phyloP scores from a whole-genome alignment of 2,329 filamentous ascomycete species.

The Aspergillus sp. region DNA sequence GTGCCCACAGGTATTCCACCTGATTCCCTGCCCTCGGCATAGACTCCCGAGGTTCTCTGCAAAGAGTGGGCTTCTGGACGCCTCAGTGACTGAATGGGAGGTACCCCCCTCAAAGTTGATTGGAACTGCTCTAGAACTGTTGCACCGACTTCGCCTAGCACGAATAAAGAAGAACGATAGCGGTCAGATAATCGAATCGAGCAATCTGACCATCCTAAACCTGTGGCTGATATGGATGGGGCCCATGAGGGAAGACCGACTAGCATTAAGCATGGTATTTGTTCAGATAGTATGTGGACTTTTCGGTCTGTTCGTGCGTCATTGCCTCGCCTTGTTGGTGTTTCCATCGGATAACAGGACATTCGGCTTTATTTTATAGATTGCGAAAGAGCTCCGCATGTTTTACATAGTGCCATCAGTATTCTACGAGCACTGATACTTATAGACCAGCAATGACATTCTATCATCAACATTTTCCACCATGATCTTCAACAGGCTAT shows the following conservation, averaged over 20 bases:
- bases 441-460: neutral
- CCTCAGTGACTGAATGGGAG: conserved; percentile 76
- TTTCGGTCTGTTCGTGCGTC: conserved; percentile 80
- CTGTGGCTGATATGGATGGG: conserved; percentile 96
- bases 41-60: conserved; percentile 86
- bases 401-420: neutral
- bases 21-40: conserved; percentile 91
- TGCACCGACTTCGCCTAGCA: conserved; percentile 68
- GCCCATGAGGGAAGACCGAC: conserved; percentile 79
- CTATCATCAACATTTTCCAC: neutral
- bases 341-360: conserved; percentile 81
- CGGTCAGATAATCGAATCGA: conserved; percentile 73
- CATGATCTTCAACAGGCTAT: too few relatives aligned
- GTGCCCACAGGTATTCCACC: conserved; percentile 81
- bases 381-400: neutral
- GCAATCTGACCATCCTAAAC: conserved; percentile 91
- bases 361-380: conserved; percentile 2
- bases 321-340: conserved; percentile 80
- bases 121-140: conserved; percentile 62
- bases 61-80: conserved; percentile 79
- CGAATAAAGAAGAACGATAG: conserved; percentile 65
- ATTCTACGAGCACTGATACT: neutral
- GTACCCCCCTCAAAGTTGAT: conserved; percentile 68
- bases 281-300: conserved; percentile 76
- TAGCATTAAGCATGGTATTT: conserved; percentile 76